These are phyloP conservation scores for Ogataea parapolymorpha DNA, from an alignment of 805 yeast genomes.

Conservation along the genomic window DNA sequence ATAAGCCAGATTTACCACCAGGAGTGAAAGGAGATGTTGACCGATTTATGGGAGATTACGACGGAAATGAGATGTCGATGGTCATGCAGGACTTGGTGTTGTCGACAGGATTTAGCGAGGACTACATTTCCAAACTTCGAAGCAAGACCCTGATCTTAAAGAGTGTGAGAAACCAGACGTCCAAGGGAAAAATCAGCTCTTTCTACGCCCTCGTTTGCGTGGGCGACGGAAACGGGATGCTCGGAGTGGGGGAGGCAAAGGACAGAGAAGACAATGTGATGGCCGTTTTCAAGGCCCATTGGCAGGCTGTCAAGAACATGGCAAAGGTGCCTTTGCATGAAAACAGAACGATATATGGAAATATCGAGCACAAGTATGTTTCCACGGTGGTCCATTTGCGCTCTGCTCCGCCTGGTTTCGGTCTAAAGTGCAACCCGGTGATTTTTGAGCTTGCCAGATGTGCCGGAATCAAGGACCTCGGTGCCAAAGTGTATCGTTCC, in stretches of 20 bases:
- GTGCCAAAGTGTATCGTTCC: slow-evolving; percentile 88
- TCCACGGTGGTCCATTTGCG: slow-evolving; percentile 80
- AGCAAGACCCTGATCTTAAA: slow-evolving; percentile 70
- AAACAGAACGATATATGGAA: slow-evolving; percentile 85
- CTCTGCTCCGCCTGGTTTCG: slow-evolving; percentile 91
- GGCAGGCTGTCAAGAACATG: slow-evolving; percentile 90
- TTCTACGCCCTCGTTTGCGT: slow-evolving; percentile 83
- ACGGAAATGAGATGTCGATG: slow-evolving; percentile 19
- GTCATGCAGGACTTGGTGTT: slow-evolving; percentile 40
- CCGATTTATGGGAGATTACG: slow-evolving; percentile 20
- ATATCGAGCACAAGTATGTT: slow-evolving; percentile 77
- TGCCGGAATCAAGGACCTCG: slow-evolving; percentile 90
- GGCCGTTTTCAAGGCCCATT: slow-evolving; percentile 81
- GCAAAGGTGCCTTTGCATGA: slow-evolving; percentile 82
- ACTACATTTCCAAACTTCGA: slow-evolving; percentile 56
- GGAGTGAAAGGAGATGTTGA: slow-evolving; percentile 24
- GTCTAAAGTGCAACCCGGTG: slow-evolving; percentile 86
- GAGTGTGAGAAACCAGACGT: slow-evolving; percentile 85
- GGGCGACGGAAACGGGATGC: slow-evolving; percentile 90
- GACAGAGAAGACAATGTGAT: slow-evolving; percentile 71
- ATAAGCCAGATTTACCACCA: slow-evolving; percentile 17
- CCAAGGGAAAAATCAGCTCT: slow-evolving; percentile 83
- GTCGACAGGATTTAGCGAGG: slow-evolving; percentile 63
- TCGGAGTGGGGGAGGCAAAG: slow-evolving; percentile 94
- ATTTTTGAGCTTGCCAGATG: slow-evolving; percentile 88